Evolutionary conservation across 2,329 filamentous ascomycete species (phyloP), one percentile per base, ranked within the genome.

Genomic region (Fusarium coffeatum): DNA sequence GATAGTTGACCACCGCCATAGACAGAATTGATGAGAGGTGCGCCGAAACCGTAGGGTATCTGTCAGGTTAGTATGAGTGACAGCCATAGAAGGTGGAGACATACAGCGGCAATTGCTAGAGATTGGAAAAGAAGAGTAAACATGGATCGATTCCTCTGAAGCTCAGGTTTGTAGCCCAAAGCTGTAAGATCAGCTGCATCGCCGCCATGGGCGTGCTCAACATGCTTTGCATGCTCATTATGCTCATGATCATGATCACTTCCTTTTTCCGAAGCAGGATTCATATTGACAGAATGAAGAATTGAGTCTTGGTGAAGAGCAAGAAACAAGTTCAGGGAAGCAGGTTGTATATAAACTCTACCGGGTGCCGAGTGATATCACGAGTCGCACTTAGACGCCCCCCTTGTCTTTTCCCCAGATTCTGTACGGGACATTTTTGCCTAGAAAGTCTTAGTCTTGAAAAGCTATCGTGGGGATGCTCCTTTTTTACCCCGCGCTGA

Each of bases 101-200:
- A n/a, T 9, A 76, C 74, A 8, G 74, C 74, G 28, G 74, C 74
- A 23, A 76, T 76, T 5, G 74, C 74, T 49, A 76, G 55, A 2
- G 74, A 76, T 41, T 76, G 74, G 50, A 76, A 76, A 2, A 76
- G 62, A 22, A 76, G 46, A 1, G 74, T 76, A 12, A 76, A 74
- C 72, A 76, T 76, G 53, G 72, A 75, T 1, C 74, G 64, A 12
- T 76, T 76, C 12, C 74, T 72, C 18, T 46, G 50, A 34, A 76
- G 65, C n/a, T 76, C 72, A 4, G 73, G 66, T 57, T 70, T 68
- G 76, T 89, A 90, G 2, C 88, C 88, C 71, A 89, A 82, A 67
- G 73, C 75, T 57, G 71, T 74, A 9, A 79, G 68, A 28, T 78
- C 76, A 51, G 74, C 73, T 20, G 75, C 58, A 59, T 74, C 72